phyloP scores from a whole-genome alignment of 116 monocot genomes.

The Trichopus zeylanicus region DNA sequence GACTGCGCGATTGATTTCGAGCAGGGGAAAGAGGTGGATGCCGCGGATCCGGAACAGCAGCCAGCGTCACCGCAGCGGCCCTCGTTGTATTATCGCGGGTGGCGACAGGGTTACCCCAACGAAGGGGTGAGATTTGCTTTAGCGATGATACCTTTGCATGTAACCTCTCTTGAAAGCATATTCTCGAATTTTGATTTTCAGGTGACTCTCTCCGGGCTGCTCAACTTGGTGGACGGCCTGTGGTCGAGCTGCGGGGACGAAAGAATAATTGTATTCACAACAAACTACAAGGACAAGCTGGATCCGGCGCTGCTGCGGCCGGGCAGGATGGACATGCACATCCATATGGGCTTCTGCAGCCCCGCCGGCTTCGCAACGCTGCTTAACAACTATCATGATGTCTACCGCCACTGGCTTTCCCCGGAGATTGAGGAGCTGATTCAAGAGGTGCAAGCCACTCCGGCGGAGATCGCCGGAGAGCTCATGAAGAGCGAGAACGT shows the following conservation, averaged over 20 bases:
- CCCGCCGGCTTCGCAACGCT: slow-evolving; percentile 21
- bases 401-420: slow-evolving; percentile 24
- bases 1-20: slow-evolving; percentile 36
- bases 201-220: slow-evolving; percentile 40
- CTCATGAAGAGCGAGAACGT: slow-evolving; percentile 30
- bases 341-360: slow-evolving; percentile 59
- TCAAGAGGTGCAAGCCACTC: slow-evolving; percentile 27
- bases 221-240: slow-evolving; percentile 28
- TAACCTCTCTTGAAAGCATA: neutral
- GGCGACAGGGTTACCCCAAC: neutral
- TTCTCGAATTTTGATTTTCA: neutral
- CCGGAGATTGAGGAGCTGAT: slow-evolving; percentile 23
- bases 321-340: slow-evolving; percentile 70
- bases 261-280: slow-evolving; percentile 53
- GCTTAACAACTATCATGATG: slow-evolving; percentile 36
- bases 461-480: slow-evolving; percentile 32
- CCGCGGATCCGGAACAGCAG: neutral
- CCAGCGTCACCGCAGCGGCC: neutral
- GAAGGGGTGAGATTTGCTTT: neutral
- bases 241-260: slow-evolving; percentile 53
- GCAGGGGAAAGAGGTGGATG: slow-evolving; percentile 2
- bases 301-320: slow-evolving; percentile 45
- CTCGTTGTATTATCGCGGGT: too few relatives aligned
- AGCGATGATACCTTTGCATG: too few relatives aligned
- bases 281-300: slow-evolving; percentile 45